phyloP scores from a whole-genome alignment of 768 basidiomycete species.

The Termitomyces sp. region DNA sequence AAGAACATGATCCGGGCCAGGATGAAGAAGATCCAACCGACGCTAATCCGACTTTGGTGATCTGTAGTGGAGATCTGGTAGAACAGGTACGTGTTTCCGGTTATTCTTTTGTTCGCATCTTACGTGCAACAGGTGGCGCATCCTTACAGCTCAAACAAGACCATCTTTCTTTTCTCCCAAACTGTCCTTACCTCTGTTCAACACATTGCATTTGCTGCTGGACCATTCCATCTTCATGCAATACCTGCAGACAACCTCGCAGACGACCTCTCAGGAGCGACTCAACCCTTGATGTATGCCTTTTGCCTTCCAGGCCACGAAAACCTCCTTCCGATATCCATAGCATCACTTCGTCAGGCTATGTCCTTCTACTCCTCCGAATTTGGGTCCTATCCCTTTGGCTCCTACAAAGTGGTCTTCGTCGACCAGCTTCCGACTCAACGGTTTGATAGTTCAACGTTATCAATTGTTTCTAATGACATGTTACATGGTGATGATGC shows the following conservation, averaged over 20 bases:
- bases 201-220: constrained; percentile 93
- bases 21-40: constrained; percentile 53
- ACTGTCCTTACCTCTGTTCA: constrained; percentile 87
- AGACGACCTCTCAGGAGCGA: constrained; percentile 58
- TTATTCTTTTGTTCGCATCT: constrained; percentile 1
- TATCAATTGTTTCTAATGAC: constrained; percentile 76
- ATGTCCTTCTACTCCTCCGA: constrained; percentile 92
- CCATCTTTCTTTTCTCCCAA: constrained; percentile 91
- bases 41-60: constrained; percentile 75
- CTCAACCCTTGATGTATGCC: constrained; percentile 77
- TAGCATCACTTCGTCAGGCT: constrained; percentile 74
- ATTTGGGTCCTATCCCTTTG: constrained; percentile 94
- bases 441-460: constrained; percentile 79
- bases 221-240: constrained; percentile 80
- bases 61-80: constrained; percentile 91
- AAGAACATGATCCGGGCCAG: constrained; percentile 45
- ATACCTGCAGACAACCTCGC: constrained; percentile 57
- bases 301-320: constrained; percentile 93
- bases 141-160: constrained; percentile 89
- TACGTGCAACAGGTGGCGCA: constrained; percentile 66
- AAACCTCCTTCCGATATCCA: constrained; percentile 60
- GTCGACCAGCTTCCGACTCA: constrained; percentile 83
- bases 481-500: constrained; percentile 83
- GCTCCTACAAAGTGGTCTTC: constrained; percentile 91
- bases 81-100: constrained; percentile 65